A percentile compares a stretch with the other conserved stretches of the same genome.
Conservation (phyloP, 257 asterid genomes). For the Petunia axillaris region DNA sequence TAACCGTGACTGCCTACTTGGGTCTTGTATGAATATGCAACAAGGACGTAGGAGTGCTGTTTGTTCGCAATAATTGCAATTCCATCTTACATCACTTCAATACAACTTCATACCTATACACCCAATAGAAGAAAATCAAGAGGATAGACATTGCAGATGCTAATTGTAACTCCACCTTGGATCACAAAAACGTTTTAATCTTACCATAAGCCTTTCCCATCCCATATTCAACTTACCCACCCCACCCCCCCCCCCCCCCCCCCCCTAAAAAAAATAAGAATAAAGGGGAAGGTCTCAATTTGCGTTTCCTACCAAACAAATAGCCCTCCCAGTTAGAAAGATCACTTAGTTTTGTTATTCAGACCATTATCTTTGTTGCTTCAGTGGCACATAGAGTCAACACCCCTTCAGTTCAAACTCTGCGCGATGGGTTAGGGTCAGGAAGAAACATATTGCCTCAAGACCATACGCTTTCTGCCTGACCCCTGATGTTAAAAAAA, state of each 20-base stretch:
- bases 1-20: too few species aligned
- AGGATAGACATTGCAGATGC: too few species aligned
- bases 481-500: neutral
- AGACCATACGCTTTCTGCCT: neutral
- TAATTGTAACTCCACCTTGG: too few species aligned
- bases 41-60: too few species aligned
- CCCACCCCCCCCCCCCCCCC: too few species aligned
- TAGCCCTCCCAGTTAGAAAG: neutral
- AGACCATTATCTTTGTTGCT: neutral
- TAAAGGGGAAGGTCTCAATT: neutral
- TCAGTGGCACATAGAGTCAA: neutral
- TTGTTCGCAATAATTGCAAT: neutral
- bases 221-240: too few species aligned
- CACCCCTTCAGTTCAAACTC: constrained; percentile 16
- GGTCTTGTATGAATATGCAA: too few species aligned
- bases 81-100: neutral
- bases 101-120: neutral
- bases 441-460: neutral
- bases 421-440: neutral
- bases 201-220: too few species aligned
- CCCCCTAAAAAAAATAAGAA: neutral
- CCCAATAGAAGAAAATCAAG: neutral
- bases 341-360: neutral
- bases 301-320: neutral
- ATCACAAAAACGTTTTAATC: too few species aligned